Percentiles rank a stretch among this genome's conserved stretches.
Conservation (phyloP, 1,284 basidiomycete species). For the Ceratobasidium sp. region DNA sequence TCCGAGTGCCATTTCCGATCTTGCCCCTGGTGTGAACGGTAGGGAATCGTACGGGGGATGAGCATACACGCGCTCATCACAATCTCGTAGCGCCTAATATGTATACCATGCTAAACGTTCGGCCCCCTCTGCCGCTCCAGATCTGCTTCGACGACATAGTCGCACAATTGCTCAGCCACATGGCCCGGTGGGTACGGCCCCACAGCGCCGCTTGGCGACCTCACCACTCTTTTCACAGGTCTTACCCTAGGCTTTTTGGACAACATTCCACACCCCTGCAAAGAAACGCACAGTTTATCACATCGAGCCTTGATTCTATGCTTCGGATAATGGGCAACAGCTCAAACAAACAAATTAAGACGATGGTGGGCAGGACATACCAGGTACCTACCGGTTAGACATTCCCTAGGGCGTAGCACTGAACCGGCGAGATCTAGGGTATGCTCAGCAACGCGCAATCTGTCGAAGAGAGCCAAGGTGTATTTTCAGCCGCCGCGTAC, state of each 20-base stretch:
- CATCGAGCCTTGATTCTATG: constrained; percentile 14
- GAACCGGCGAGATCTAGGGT: not conserved
- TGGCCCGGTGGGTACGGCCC: constrained; percentile 8
- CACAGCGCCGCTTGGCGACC: not conserved
- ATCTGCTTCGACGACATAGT: constrained; percentile 15
- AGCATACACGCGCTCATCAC: constrained; percentile 15
- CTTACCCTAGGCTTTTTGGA: constrained; percentile 20
- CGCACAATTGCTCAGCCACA: constrained; percentile 4
- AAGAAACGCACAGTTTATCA: constrained; percentile 13
- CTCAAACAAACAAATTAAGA: not conserved
- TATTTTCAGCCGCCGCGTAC: not conserved
- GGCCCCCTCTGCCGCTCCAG: constrained; percentile 19
- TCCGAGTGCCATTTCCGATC: constrained; percentile 4
- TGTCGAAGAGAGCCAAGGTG: not conserved
- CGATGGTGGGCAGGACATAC: not conserved
- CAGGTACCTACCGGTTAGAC: not conserved
- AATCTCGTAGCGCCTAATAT: constrained; percentile 8
- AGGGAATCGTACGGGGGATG: not conserved
- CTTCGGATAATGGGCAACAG: constrained; percentile 17
- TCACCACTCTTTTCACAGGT: not conserved
- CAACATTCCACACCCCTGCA: constrained; percentile 17
- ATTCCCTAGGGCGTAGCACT: not conserved
- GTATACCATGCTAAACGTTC: not conserved
- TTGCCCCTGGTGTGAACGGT: constrained; percentile 25
- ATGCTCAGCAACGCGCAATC: not conserved